Percentiles rank a stretch among this genome's conserved stretches.
These are phyloP conservation scores for Penicillium dipodomyicola DNA, from an alignment of 495 filamentous ascomycete species.

Conservation along the genomic window DNA sequence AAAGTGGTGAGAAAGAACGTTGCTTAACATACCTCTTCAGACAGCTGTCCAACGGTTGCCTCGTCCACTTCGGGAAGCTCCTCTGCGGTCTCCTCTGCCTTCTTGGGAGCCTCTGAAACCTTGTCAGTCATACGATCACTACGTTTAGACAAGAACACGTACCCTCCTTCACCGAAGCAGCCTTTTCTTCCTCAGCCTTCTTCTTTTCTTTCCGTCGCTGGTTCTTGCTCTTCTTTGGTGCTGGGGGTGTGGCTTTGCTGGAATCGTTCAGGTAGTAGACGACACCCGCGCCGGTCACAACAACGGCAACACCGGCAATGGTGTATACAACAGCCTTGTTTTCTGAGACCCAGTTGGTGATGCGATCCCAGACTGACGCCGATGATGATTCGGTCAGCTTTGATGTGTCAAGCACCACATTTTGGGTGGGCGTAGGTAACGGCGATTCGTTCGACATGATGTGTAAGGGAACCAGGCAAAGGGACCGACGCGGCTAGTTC, in stretches of 20 bases:
- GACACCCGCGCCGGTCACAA: slow-evolving; percentile 83
- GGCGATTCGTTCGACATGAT: slow-evolving; percentile 45
- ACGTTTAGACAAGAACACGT: slow-evolving; percentile 18
- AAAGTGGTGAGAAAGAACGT: neutral
- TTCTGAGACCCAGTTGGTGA: slow-evolving; percentile 90
- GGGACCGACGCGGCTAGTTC: slow-evolving; percentile 23
- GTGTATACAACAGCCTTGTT: slow-evolving; percentile 95
- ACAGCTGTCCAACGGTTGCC: slow-evolving; percentile 63
- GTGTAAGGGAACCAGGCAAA: slow-evolving; percentile 26
- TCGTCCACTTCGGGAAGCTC: slow-evolving; percentile 87
- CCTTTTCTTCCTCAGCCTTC: slow-evolving; percentile 69
- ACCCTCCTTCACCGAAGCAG: slow-evolving; percentile 46
- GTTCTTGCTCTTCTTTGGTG: slow-evolving; percentile 59
- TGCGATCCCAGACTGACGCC: slow-evolving; percentile 79
- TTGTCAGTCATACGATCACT: slow-evolving; percentile 26
- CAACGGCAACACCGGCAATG: slow-evolving; percentile 87
- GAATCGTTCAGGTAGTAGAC: slow-evolving; percentile 77
- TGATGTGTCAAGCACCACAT: slow-evolving; percentile 51
- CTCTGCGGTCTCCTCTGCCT: slow-evolving; percentile 65
- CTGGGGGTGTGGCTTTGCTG: slow-evolving; percentile 33
- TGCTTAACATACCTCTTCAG: slow-evolving; percentile 55
- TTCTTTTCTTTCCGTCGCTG: slow-evolving; percentile 59
- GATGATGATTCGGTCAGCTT: slow-evolving; percentile 49
- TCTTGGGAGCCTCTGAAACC: slow-evolving; percentile 42
- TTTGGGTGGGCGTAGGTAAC: slow-evolving; percentile 38